Base-by-base conservation (phyloP, 1,284 basidiomycete genomes). In the Phellopilus nigrolimitatus region DNA sequence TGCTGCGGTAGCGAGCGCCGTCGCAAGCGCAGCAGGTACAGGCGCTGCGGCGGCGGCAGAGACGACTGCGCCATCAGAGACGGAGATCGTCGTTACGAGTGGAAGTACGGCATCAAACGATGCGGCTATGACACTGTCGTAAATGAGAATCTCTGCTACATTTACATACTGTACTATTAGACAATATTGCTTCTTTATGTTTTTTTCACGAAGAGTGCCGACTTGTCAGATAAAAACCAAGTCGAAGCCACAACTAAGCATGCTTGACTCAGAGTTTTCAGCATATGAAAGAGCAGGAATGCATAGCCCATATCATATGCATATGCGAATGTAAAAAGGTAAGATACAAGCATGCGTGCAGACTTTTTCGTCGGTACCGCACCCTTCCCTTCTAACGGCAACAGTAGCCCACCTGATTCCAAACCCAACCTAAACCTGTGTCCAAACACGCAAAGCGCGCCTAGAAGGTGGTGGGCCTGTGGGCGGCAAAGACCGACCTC, bases 401-500 rank as follows among this genome's bases (percentile, higher is more conserved):
- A 17, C 25, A 34, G 6, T 37, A 42, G 24, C 10, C 40, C 33
- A 9, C n/a, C 15, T 1, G 38, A 22, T 17, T 30, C 38, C 38
- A 21, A n/a, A 40, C 21, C 17, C 22, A 12, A 10, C 24, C 22
- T 12, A 43, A 28, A 27, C 24, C 24, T 43, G 15, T 19, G 9
- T 13, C 27, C 25, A n/a, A 8, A 46, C 12, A 12, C 9, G n/a
- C 33, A 8, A 46, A n/a, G n/a, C n/a, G n/a, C n/a, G n/a, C n/a
- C 68, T 61, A 76, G 72, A 90, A 90, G 42, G 88, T 91, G 55
- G 69, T 63, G 17, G 88, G 88, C 59, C 88, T 80, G 64, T 73
- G 69, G 25, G 88, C 88, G 49, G 82, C 79, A 65, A 91, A 91
- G 48, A 79, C 87, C 59, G 84, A 82, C 59, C 79, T 80, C 55